Percentiles rank a stretch among this genome's conserved stretches.
These are phyloP conservation scores for Orbilia ellipsospora DNA, from an alignment of 2,329 filamentous ascomycete species.

Conservation along the genomic window DNA sequence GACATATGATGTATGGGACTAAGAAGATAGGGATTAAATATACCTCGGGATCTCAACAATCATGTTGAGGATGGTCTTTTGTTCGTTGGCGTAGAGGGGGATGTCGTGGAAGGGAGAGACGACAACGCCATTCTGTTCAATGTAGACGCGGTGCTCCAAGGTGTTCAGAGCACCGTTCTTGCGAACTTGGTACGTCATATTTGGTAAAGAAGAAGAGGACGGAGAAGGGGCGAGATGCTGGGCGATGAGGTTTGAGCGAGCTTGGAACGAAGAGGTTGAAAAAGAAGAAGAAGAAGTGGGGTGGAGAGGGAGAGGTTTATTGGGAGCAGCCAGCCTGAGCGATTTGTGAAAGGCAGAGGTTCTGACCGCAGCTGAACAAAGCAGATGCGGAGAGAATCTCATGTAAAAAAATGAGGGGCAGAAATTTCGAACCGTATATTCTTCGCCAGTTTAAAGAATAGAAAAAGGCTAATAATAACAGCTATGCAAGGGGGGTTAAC, in stretches of 20 bases:
- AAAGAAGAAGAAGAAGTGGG: not conserved
- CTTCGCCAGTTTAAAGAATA: too few relatives aligned
- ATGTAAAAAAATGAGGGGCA: constrained; percentile 14
- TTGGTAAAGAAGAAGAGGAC: not conserved
- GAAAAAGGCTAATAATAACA: too few relatives aligned
- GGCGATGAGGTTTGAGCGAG: constrained; percentile 51
- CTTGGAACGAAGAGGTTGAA: constrained; percentile 28
- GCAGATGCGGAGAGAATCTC: constrained; percentile 48
- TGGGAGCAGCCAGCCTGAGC: constrained; percentile 45
- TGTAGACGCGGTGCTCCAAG: constrained; percentile 94
- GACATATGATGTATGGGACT: not conserved
- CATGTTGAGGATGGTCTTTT: constrained; percentile 98
- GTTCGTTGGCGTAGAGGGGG: constrained; percentile 87
- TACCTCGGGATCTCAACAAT: constrained; percentile 87
- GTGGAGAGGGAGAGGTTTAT: constrained; percentile 18
- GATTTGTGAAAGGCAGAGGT: constrained; percentile 34
- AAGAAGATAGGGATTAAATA: constrained; percentile 1
- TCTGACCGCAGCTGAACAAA: constrained; percentile 41
- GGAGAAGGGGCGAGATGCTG: constrained; percentile 19
- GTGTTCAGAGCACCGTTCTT: constrained; percentile 92
- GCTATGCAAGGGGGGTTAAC: too few relatives aligned
- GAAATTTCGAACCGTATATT: not conserved
- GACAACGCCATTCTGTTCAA: constrained; percentile 95
- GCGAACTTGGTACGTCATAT: constrained; percentile 79
- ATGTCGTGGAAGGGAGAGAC: constrained; percentile 98